Percentiles rank a stretch among this genome's conserved stretches.
These are phyloP conservation scores for Eimeria praecox DNA, from an alignment of 169 alveolate genomes.

Conservation along the genomic window DNA sequence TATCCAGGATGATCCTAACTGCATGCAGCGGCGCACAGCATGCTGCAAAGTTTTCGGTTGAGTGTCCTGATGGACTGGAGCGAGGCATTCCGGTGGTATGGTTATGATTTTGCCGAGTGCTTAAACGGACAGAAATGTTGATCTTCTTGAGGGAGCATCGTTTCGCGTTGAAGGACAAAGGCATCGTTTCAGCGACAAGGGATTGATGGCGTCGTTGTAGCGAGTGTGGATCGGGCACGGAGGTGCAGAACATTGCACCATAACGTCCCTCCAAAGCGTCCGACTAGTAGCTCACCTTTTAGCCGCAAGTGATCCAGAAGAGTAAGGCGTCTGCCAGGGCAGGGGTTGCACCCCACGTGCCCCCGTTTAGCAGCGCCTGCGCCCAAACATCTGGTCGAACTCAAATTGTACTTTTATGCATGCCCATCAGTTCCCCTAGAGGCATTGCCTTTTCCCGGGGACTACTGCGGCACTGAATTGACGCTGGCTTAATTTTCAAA, in stretches of 20 bases:
- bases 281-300: neutral
- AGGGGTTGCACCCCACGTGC: neutral
- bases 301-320: neutral
- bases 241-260: neutral
- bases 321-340: neutral
- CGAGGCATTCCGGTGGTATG: neutral
- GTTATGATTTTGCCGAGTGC: neutral
- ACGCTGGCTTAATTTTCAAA: neutral
- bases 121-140: neutral
- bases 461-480: neutral
- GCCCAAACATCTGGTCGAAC: neutral
- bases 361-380: neutral
- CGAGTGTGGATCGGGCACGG: neutral
- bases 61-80: neutral
- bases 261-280: neutral
- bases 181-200: neutral
- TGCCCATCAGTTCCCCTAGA: neutral
- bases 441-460: neutral
- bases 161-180: neutral
- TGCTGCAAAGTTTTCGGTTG: neutral
- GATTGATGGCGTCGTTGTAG: neutral
- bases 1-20: neutral
- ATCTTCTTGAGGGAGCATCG: neutral
- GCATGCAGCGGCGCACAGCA: neutral
- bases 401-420: neutral